phyloP scores from a whole-genome alignment of 2,329 filamentous ascomycete species.

The Hypoxylon sp. region DNA sequence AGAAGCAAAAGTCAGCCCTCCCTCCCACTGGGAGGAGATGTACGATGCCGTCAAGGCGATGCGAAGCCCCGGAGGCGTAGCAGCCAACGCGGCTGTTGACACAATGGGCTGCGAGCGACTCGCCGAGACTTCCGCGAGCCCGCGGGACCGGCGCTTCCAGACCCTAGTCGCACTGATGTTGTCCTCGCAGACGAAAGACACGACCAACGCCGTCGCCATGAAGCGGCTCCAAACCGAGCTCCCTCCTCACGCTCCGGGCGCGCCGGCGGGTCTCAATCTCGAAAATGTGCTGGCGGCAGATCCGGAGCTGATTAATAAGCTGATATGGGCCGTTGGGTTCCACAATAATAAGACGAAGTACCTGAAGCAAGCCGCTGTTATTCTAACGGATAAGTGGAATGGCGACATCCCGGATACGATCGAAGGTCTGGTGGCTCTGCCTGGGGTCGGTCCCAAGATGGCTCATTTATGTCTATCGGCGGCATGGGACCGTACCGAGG shows the following conservation, averaged over 20 bases:
- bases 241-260: slow-evolving; percentile 63
- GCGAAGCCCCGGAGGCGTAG: slow-evolving; percentile 69
- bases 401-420: slow-evolving; percentile 87
- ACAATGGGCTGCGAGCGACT: slow-evolving; percentile 95
- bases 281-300: slow-evolving; percentile 82
- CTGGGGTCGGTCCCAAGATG: slow-evolving; percentile 96
- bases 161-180: slow-evolving; percentile 92
- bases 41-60: slow-evolving; percentile 85
- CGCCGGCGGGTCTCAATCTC: slow-evolving; percentile 74
- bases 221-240: slow-evolving; percentile 82
- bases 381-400: slow-evolving; percentile 78
- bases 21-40: slow-evolving; percentile 76
- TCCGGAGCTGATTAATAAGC: slow-evolving; percentile 74
- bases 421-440: slow-evolving; percentile 80
- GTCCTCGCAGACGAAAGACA: slow-evolving; percentile 93
- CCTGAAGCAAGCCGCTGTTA: slow-evolving; percentile 80
- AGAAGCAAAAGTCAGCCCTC: slow-evolving; percentile 43
- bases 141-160: slow-evolving; percentile 80
- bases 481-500: slow-evolving; percentile 74
- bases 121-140: slow-evolving; percentile 67
- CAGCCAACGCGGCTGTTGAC: slow-evolving; percentile 88
- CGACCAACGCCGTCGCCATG: slow-evolving; percentile 89
- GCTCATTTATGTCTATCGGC: slow-evolving; percentile 88
- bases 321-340: slow-evolving; percentile 90
- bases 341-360: slow-evolving; percentile 94